A percentile compares a stretch with the other conserved stretches of the same genome.
Conservation (phyloP, 768 basidiomycete genomes). For the Sarcodon aspratus region DNA sequence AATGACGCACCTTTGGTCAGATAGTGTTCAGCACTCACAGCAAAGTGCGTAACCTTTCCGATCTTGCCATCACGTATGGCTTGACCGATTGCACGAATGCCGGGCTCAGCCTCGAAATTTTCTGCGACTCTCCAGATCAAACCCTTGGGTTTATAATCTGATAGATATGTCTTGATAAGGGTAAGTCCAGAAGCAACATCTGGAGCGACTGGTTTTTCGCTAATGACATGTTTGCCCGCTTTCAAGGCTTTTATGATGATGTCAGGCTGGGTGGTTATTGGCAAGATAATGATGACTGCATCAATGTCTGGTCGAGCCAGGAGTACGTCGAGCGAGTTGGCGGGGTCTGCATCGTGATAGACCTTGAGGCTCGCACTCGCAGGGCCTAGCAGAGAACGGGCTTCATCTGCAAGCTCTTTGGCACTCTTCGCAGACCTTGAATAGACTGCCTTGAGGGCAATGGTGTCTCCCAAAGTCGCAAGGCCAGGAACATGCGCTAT, state of each 20-base stretch:
- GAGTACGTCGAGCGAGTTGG: slow-evolving; percentile 44
- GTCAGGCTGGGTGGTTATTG: slow-evolving; percentile 63
- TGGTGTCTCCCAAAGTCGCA: slow-evolving; percentile 34
- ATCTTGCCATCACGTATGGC: slow-evolving; percentile 50
- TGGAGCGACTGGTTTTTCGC: slow-evolving; percentile 79
- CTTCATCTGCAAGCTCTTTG: slow-evolving; percentile 36
- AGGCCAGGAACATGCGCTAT: slow-evolving; percentile 76
- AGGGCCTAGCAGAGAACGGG: slow-evolving; percentile 29
- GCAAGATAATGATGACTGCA: slow-evolving; percentile 66
- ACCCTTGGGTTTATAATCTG: slow-evolving; percentile 51
- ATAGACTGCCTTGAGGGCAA: slow-evolving; percentile 59
- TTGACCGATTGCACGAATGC: slow-evolving; percentile 32
- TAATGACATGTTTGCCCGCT: slow-evolving; percentile 81
- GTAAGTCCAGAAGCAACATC: slow-evolving; percentile 52
- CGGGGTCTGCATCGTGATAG: slow-evolving; percentile 41
- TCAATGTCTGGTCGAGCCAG: slow-evolving; percentile 58
- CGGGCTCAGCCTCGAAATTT: slow-evolving; percentile 64
- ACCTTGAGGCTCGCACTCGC: slow-evolving; percentile 26
- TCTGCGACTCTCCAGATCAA: slow-evolving; percentile 77
- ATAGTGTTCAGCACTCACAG: slow-evolving; percentile 35
- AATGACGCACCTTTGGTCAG: slow-evolving; percentile 1
- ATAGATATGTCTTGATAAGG: slow-evolving; percentile 58
- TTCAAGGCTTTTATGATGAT: slow-evolving; percentile 51
- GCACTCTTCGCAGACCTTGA: slow-evolving; percentile 63
- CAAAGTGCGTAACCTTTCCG: slow-evolving; percentile 63